Percentiles rank a stretch among this genome's conserved stretches.
These are phyloP conservation scores for Hemerocallis citrina DNA, from an alignment of 106 monocot species.

Conservation along the genomic window DNA sequence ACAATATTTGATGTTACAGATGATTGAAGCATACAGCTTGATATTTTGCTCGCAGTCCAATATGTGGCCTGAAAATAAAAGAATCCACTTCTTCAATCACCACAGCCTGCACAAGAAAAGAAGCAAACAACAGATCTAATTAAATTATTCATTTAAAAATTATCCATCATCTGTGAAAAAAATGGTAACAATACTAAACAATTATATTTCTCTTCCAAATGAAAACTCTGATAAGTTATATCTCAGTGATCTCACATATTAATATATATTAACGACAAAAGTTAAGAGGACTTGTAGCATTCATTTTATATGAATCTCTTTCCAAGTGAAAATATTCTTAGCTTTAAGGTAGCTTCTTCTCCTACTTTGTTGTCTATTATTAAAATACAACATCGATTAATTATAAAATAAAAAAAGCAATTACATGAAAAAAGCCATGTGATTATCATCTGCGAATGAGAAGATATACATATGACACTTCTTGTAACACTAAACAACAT, in stretches of 20 bases:
- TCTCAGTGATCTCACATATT: too few species aligned
- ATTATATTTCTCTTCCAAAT: too few species aligned
- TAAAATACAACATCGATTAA: background rate
- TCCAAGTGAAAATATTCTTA: background rate
- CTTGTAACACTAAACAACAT: too few species aligned
- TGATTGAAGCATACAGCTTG: slow-evolving; percentile 70
- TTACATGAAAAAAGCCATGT: background rate
- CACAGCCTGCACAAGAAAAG: slow-evolving; percentile 42
- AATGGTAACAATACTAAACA: too few species aligned
- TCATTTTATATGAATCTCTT: background rate
- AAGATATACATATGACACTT: too few species aligned
- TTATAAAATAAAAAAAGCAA: background rate
- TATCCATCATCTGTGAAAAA: background rate
- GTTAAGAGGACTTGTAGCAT: background rate
- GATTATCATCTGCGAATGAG: too few species aligned
- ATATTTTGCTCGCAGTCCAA: slow-evolving; percentile 81
- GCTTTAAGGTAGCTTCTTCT: background rate
- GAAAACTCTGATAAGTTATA: too few species aligned
- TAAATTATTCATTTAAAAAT: background rate
- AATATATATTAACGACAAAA: background rate
- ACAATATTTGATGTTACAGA: background rate
- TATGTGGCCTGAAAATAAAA: slow-evolving; percentile 89
- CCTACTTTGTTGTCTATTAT: background rate
- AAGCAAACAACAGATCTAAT: background rate
- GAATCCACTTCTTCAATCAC: slow-evolving; percentile 94